Percentiles rank a stretch among this genome's conserved stretches.
Conservation (phyloP, 75 land plant species). For the Cunninghamia lanceolata region DNA sequence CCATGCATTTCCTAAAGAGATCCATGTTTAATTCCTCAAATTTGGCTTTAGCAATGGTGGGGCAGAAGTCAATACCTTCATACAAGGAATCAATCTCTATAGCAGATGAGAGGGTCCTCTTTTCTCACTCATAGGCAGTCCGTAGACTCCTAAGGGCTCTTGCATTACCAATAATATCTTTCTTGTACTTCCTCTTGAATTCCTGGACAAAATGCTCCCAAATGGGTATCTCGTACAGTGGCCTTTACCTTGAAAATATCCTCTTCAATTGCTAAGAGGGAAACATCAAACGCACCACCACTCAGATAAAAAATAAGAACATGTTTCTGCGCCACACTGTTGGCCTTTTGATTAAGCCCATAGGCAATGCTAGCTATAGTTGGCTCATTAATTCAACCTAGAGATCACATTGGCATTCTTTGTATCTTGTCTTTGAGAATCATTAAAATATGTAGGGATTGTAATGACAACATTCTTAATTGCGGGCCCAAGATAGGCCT, state of each 20-base stretch:
- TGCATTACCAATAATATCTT: conserved; percentile 15
- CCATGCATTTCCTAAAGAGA: conserved; percentile 30
- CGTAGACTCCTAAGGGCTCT: conserved; percentile 11
- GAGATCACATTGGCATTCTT: too few species aligned
- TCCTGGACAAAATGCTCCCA: conserved; percentile 27
- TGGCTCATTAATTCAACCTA: conserved; percentile 11
- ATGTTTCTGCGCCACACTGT: neutral
- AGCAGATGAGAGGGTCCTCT: conserved; percentile 25
- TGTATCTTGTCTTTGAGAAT: too few species aligned
- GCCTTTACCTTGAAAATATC: conserved; percentile 4
- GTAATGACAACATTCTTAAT: conserved; percentile 30
- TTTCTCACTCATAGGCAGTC: conserved; percentile 17
- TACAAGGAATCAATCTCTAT: too few species aligned
- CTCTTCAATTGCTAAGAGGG: neutral
- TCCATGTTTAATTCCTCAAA: conserved; percentile 32
- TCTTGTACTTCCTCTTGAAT: conserved; percentile 22
- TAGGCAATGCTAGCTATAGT: conserved; percentile 36
- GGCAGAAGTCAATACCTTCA: conserved; percentile 21
- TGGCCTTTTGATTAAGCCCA: conserved; percentile 23
- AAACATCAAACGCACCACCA: neutral
- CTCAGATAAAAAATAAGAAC: neutral
- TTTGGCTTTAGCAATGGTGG: conserved; percentile 24
- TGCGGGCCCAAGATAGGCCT: conserved; percentile 17
- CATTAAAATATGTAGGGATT: neutral
- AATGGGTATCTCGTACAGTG: conserved; percentile 21